These are phyloP conservation scores for Thymus mandschuricus DNA, from an alignment of 257 asterid genomes.

Conservation along the genomic window DNA sequence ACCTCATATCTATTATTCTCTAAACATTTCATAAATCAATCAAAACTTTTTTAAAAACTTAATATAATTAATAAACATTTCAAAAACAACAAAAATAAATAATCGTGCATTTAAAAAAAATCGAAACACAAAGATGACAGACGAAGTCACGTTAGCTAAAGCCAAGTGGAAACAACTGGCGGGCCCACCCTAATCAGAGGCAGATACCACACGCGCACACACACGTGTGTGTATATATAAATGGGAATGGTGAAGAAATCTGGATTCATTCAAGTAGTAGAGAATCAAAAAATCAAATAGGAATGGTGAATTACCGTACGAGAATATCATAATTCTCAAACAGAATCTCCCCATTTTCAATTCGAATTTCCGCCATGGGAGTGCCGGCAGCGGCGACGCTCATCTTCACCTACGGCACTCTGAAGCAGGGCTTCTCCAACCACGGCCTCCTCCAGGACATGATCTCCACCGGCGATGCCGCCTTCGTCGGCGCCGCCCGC, in stretches of 20 bases:
- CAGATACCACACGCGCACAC: background rate
- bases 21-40: no score
- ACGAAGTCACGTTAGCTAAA: no score
- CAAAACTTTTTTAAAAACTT: no score
- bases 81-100: no score
- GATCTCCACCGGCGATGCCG: constrained; percentile 69
- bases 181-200: background rate
- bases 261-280: background rate
- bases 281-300: background rate
- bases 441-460: constrained; percentile 63
- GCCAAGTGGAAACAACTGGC: no score
- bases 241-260: background rate
- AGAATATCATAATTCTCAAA: background rate
- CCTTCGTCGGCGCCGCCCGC: constrained; percentile 55
- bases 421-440: constrained; percentile 78
- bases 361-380: constrained; percentile 25
- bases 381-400: constrained; percentile 34
- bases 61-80: no score
- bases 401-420: constrained; percentile 82
- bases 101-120: no score
- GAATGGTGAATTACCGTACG: constrained; percentile 6
- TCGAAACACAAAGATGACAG: no score
- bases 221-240: background rate
- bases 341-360: background rate
- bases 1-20: no score